Evolutionary conservation across 345 rosid species (phyloP), one percentile per base, ranked within the genome.

Genomic region (Pugionium cornutum): DNA sequence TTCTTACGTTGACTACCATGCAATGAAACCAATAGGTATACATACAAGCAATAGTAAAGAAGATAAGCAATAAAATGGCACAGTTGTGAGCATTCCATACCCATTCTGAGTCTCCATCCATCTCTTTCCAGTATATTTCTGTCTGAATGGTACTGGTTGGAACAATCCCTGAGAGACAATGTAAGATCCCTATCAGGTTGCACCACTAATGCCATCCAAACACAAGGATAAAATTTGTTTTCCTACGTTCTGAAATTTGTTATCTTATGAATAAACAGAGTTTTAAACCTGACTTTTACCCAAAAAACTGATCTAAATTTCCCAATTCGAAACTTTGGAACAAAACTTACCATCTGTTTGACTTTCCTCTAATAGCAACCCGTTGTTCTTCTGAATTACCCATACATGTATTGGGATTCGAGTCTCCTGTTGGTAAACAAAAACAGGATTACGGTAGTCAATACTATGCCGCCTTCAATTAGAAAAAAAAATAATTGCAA

Each of bases 31-130:
- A 49, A 35, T 47, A 53, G 6, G 48, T 67, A 61, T n/a, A 48
- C 35, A 52, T n/a, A 48, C 35, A 52, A 39, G 37, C 41, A 47
- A 50, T 29, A 54, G 18, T 41, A 27, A 51, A 43, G 36, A 26
- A 18, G 43, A 49, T 10, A 44, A 58, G 58, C 26, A 61, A 31
- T 37, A 32, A 27, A 54, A 52, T 7, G 41, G 39, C 50, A 62
- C 61, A 76, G 28, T 32, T 70, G 35, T 57, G 67, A 42, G 49
- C 70, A 77, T 51, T 56, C 9, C 80, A 67, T 82, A 94, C 97
- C 99, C 97, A 94, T 78, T 90, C 99, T 45, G 97, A 86, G 53
- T 90, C 97, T 70, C 97, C 97, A 83, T 85, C 96, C 85, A 81
- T 82, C 81, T 79, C 95, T 85, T 85, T 94, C 95, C 99, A 88